Base-by-base conservation (phyloP, 306 rosid species). In the Vigna nakashimae region DNA sequence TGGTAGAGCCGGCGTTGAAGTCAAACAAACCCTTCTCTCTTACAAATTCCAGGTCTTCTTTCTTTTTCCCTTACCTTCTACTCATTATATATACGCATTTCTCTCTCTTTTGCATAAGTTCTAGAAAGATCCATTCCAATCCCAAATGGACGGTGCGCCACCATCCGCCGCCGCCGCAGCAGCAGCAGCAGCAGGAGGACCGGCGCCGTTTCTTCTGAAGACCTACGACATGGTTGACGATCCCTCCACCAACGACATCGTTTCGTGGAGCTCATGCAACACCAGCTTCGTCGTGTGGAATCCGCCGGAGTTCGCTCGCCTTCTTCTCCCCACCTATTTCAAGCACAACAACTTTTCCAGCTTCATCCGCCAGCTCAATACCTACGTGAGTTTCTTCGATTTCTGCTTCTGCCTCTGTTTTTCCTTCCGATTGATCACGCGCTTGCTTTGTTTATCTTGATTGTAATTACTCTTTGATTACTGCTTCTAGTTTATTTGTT, bases 261-360 rank as follows among this genome's bases (percentile, higher is more conserved):
- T 95, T 17, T 95, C 98, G 1, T 95, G 99, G 99, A 87, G 92
- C 86, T 71, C 91, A 12, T 45, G 52, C 60, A 85, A 89, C 82
- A 80, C 36, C 63, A 95, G 99, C 84, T 95, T 95, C 82, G 88
- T 95, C 20, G 99, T 95, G 5, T 95, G 99, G 99, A 89, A 92
- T 75, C 93, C 98, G 3, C 91, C 97, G 1, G 99, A 95, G 73
- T 95, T 95, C 71, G 86, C 92, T 62, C 89, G 97, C 60, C 51
- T 89, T 68, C 96, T 95, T 40, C 97, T 95, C 4, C 99, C 99
- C 0, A 88, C 91, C 50, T 92, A 81, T 80, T 95, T 95, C 91
- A 95, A 95, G 87, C 99, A 95, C 77, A 95, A 83, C 82, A 95
- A 95, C 82, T 95, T 95, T 89, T 95, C 99, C 75, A 92, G 98